Percentiles rank a stretch among this genome's conserved stretches.
Evolutionary conservation across 2,329 filamentous ascomycete species (phyloP).

Genomic region (Pseudogymnoascus sp.): DNA sequence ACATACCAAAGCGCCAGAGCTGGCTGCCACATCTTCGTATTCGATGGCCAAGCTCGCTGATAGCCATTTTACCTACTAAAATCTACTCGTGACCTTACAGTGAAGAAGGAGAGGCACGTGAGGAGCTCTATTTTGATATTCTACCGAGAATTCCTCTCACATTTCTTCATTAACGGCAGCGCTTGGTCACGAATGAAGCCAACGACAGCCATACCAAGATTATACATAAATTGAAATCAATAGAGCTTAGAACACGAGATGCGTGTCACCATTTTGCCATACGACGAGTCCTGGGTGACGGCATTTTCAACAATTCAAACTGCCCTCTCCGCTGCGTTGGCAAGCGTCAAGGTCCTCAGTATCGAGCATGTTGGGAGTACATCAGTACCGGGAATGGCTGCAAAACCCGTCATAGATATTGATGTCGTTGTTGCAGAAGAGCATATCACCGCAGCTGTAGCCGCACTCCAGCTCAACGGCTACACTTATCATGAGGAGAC

Average conservation of each 20-base stretch:
- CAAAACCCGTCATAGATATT: slow-evolving; percentile 45
- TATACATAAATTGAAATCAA: neutral
- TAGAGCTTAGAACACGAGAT: neutral
- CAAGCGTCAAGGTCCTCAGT: slow-evolving; percentile 16
- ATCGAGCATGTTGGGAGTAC: slow-evolving; percentile 44
- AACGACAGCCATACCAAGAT: neutral
- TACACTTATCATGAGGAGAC: slow-evolving; percentile 31
- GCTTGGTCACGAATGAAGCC: neutral
- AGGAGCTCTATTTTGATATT: neutral
- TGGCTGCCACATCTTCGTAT: neutral
- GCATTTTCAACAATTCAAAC: slow-evolving; percentile 11
- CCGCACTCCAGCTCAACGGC: slow-evolving; percentile 26
- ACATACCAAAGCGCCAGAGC: neutral
- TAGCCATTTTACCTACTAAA: neutral
- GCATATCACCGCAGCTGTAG: slow-evolving; percentile 22
- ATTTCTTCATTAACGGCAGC: neutral
- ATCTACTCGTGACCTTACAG: neutral
- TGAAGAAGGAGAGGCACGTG: neutral
- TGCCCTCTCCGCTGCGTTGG: slow-evolving; percentile 11
- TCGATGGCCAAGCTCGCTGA: neutral
- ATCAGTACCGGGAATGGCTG: slow-evolving; percentile 39
- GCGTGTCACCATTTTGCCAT: slow-evolving; percentile 15
- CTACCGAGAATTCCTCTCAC: neutral
- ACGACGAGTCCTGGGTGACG: slow-evolving; percentile 15
- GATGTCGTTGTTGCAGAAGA: slow-evolving; percentile 36